phyloP scores from a whole-genome alignment of 176 grass and related monocot genomes.

The Oryza australiensis region DNA sequence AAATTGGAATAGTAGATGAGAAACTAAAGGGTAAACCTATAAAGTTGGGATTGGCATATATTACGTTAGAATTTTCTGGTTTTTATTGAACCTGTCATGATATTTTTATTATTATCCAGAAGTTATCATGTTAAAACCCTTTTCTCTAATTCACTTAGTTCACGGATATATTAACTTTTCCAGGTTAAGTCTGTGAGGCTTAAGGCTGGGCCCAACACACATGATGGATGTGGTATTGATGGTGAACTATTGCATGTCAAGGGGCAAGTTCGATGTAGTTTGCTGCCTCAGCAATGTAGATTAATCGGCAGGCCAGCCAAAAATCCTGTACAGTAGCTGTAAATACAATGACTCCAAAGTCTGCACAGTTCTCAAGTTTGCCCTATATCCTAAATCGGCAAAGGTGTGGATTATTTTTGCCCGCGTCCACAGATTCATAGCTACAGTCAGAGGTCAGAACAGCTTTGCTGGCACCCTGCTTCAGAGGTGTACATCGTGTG shows the following conservation, averaged over 20 bases:
- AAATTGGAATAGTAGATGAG: neutral
- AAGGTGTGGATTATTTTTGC: conserved; percentile 40
- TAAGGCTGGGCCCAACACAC: conserved; percentile 71
- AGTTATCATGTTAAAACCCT: neutral
- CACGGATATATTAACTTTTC: conserved; percentile 32
- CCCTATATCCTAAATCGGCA: conserved; percentile 17
- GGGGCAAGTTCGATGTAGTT: conserved; percentile 81
- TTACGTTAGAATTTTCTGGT: neutral
- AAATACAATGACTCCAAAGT: conserved; percentile 41
- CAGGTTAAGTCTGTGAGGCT: conserved; percentile 94
- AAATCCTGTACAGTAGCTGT: conserved; percentile 58
- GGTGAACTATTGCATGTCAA: conserved; percentile 80
- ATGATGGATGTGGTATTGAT: conserved; percentile 90
- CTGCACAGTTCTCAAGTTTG: conserved; percentile 16
- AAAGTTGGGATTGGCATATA: neutral
- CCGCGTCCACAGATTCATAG: conserved; percentile 22
- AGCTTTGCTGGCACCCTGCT: conserved; percentile 30
- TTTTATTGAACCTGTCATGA: conserved; percentile 6
- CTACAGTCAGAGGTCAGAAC: conserved; percentile 27
- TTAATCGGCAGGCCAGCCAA: conserved; percentile 72
- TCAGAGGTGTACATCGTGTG: conserved; percentile 23
- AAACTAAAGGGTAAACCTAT: neutral
- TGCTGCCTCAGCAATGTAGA: conserved; percentile 88
- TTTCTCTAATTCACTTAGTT: conserved; percentile 9
- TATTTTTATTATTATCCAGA: neutral